A percentile compares a stretch with the other conserved stretches of the same genome.
phyloP scores from a whole-genome alignment of 2,329 filamentous ascomycete genomes.

The Aspergillus fructus region DNA sequence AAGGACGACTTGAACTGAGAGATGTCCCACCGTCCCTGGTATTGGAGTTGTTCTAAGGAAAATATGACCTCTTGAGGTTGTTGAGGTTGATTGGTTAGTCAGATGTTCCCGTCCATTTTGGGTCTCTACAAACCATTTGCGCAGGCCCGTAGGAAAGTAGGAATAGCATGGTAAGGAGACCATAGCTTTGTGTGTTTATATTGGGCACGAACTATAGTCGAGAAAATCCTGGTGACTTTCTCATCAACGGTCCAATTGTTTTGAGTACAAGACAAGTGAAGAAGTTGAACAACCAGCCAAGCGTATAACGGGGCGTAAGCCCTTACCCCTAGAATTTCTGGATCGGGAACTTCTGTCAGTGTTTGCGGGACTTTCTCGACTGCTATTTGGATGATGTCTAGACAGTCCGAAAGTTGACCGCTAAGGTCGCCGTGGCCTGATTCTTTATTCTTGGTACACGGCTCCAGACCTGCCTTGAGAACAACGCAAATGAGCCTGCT shows the following conservation, averaged over 20 bases:
- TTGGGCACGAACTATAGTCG: constrained; percentile 32
- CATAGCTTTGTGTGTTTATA: constrained; percentile 33
- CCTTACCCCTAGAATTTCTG: constrained; percentile 54
- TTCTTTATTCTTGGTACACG: constrained; percentile 57
- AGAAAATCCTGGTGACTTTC: constrained; percentile 37
- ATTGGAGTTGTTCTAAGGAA: constrained; percentile 38
- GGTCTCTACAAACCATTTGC: constrained; percentile 36
- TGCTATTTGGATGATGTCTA: constrained; percentile 74
- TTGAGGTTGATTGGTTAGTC: constrained; percentile 38
- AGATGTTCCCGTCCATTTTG: neutral
- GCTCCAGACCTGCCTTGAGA: constrained; percentile 72
- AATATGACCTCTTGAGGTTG: constrained; percentile 48
- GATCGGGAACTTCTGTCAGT: constrained; percentile 64
- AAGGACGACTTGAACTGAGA: constrained; percentile 21
- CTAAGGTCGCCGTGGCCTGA: constrained; percentile 49
- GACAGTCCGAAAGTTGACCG: constrained; percentile 59
- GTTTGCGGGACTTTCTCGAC: constrained; percentile 70
- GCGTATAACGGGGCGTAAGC: constrained; percentile 52
- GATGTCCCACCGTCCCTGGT: constrained; percentile 9
- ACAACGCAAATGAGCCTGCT: constrained; percentile 85
- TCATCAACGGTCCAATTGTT: constrained; percentile 43
- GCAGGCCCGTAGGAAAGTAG: constrained; percentile 35
- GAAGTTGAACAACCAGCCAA: constrained; percentile 55
- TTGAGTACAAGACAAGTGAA: constrained; percentile 47
- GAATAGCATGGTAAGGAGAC: constrained; percentile 28